Conservation (phyloP, 2,329 filamentous ascomycete species). For the Xylariales sp. region DNA sequence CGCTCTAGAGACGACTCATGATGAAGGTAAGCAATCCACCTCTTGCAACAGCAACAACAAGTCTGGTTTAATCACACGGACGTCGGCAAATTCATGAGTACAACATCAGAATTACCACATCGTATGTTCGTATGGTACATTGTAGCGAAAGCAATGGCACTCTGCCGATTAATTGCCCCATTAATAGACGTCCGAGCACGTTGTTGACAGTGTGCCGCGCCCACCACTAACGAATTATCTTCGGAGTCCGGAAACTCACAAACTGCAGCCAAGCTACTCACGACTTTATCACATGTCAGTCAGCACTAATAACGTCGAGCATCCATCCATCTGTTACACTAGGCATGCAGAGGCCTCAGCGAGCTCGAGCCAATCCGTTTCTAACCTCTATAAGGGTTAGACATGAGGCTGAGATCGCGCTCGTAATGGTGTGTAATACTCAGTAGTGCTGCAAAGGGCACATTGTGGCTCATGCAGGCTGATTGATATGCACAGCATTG, state of each 20-base stretch:
- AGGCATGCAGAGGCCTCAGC: constrained; percentile 12
- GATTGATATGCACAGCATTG: constrained; percentile 21
- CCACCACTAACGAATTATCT: constrained; percentile 13
- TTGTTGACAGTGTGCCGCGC: neutral
- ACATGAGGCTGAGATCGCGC: constrained; percentile 29
- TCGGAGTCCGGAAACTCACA: constrained; percentile 33
- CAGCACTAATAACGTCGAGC: constrained; percentile 23
- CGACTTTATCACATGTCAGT: constrained; percentile 14
- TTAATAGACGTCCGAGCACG: constrained; percentile 11
- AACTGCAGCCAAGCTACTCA: neutral
- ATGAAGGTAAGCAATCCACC: neutral
- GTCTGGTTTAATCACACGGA: constrained; percentile 1
- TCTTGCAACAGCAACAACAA: neutral
- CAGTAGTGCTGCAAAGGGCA: constrained; percentile 15
- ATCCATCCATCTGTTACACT: constrained; percentile 10
- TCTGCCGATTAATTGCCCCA: constrained; percentile 1
- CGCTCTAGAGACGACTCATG: neutral
- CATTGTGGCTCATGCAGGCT: constrained; percentile 25
- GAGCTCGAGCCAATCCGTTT: constrained; percentile 9
- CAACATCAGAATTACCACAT: neutral
- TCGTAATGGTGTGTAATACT: neutral
- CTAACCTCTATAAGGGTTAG: neutral
- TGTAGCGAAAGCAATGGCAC: constrained; percentile 6
- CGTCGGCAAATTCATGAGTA: neutral
- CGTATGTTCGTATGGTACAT: neutral